These are phyloP conservation scores for Aegilops speltoides DNA, from an alignment of 176 grass and related monocot species.

Conservation along the genomic window DNA sequence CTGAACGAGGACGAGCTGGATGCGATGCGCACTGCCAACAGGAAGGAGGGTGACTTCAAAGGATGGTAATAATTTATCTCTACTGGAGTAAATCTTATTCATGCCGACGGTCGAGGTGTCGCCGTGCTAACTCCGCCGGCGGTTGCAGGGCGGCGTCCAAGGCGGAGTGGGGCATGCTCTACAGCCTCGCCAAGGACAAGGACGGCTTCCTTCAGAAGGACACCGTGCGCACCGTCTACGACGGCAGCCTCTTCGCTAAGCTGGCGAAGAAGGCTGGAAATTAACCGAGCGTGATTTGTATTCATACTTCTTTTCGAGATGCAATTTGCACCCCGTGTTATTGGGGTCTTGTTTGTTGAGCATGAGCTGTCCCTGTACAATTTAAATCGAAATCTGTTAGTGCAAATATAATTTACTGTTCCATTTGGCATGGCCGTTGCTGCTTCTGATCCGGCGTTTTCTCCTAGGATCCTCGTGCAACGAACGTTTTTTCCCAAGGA, in stretches of 20 bases:
- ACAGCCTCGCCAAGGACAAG: slow-evolving; percentile 51
- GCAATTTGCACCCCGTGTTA: neutral
- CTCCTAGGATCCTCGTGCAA: neutral
- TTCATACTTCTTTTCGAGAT: neutral
- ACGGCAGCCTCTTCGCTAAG: slow-evolving; percentile 58
- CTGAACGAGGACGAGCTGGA: slow-evolving; percentile 47
- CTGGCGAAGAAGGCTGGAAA: slow-evolving; percentile 26
- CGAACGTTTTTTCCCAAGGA: neutral
- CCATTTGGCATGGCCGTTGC: neutral
- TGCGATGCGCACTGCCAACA: slow-evolving; percentile 53
- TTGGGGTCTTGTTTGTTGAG: neutral
- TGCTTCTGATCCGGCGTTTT: neutral
- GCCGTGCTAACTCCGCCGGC: neutral
- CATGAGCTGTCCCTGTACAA: neutral
- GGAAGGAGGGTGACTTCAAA: slow-evolving; percentile 22
- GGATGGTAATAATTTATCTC: slow-evolving; percentile 43
- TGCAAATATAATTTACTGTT: neutral
- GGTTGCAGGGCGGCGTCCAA: slow-evolving; percentile 39
- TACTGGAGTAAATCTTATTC: neutral
- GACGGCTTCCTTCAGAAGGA: slow-evolving; percentile 63
- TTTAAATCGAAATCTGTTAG: neutral
- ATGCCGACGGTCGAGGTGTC: neutral
- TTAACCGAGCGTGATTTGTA: neutral
- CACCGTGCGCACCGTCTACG: slow-evolving; percentile 43
- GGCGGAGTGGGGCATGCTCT: slow-evolving; percentile 57